phyloP scores from a whole-genome alignment of 495 filamentous ascomycete species.

The Aspergillus panamensis region DNA sequence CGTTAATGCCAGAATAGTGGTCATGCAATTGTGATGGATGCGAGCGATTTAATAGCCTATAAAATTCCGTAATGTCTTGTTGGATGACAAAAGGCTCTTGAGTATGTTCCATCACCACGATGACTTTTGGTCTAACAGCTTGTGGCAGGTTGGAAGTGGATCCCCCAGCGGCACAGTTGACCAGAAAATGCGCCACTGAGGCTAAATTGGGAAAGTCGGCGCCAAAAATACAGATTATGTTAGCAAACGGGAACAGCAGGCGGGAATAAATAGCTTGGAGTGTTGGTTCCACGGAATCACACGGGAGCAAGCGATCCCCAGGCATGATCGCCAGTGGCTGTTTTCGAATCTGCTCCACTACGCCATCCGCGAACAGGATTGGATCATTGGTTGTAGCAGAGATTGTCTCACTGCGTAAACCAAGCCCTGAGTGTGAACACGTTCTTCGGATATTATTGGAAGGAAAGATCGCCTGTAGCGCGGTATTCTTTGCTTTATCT shows the following conservation, averaged over 20 bases:
- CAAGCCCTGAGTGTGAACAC: constrained; percentile 11
- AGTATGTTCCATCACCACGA: constrained; percentile 10
- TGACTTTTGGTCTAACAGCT: constrained; percentile 12
- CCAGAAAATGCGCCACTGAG: constrained; percentile 13
- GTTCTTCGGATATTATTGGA: constrained; percentile 26
- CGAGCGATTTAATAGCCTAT: constrained; percentile 1
- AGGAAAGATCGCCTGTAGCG: constrained; percentile 20
- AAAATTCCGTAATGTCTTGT: constrained; percentile 3
- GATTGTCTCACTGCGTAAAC: constrained; percentile 19
- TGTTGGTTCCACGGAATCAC: background rate
- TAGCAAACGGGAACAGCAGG: constrained; percentile 25
- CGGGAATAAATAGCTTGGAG: constrained; percentile 16
- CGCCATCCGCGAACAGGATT: constrained; percentile 21
- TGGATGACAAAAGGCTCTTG: background rate
- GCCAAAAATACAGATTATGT: constrained; percentile 26
- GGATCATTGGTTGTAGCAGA: constrained; percentile 12
- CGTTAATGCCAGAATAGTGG: background rate
- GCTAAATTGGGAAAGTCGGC: constrained; percentile 10
- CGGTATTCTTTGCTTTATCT: constrained; percentile 11
- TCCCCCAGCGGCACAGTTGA: constrained; percentile 2
- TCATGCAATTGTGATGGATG: background rate
- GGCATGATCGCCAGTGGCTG: constrained; percentile 10
- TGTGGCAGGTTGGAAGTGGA: constrained; percentile 3
- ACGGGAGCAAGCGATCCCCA: constrained; percentile 12
- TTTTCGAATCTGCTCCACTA: background rate